These are phyloP conservation scores for Maudiozyma pseudohumilis DNA, from an alignment of 805 yeast species.

Conservation along the genomic window DNA sequence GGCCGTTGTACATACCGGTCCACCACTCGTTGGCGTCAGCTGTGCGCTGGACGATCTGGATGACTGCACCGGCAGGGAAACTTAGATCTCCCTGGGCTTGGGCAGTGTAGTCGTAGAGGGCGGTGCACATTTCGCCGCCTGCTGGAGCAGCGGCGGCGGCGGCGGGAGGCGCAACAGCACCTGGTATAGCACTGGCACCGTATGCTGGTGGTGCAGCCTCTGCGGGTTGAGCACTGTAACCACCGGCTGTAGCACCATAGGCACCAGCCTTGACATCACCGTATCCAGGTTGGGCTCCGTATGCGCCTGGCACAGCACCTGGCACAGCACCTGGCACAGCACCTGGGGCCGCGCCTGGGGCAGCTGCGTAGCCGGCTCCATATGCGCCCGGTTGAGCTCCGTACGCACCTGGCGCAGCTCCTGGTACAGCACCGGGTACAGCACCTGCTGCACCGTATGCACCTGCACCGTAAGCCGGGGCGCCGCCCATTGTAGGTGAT, in stretches of 20 bases:
- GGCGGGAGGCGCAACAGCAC: constrained; percentile 19
- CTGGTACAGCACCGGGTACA: constrained; percentile 1
- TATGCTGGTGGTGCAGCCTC: constrained; percentile 6
- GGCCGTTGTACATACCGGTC: constrained; percentile 84
- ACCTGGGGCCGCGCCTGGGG: constrained; percentile 10
- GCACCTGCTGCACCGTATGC: constrained; percentile 21
- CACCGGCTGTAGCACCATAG: constrained; percentile 1
- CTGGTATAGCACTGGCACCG: constrained; percentile 13
- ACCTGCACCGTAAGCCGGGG: constrained; percentile 15
- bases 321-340: constrained; percentile 7
- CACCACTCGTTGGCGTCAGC: constrained; percentile 93
- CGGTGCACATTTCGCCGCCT: constrained; percentile 62
- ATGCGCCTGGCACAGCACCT: not conserved
- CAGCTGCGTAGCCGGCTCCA: constrained; percentile 1
- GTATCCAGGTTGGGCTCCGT: not conserved
- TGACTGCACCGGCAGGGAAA: constrained; percentile 79
- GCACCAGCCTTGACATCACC: constrained; percentile 2
- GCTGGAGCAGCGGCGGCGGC: constrained; percentile 30
- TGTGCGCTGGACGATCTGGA: constrained; percentile 74
- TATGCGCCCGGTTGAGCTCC: constrained; percentile 15
- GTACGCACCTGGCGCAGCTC: constrained; percentile 4
- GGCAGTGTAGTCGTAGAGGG: constrained; percentile 83
- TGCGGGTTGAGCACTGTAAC: not conserved
- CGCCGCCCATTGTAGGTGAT: constrained; percentile 7
- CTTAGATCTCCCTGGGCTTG: constrained; percentile 88